Conservation (phyloP, 2,329 filamentous ascomycete genomes). For the Alternaria consortialis region DNA sequence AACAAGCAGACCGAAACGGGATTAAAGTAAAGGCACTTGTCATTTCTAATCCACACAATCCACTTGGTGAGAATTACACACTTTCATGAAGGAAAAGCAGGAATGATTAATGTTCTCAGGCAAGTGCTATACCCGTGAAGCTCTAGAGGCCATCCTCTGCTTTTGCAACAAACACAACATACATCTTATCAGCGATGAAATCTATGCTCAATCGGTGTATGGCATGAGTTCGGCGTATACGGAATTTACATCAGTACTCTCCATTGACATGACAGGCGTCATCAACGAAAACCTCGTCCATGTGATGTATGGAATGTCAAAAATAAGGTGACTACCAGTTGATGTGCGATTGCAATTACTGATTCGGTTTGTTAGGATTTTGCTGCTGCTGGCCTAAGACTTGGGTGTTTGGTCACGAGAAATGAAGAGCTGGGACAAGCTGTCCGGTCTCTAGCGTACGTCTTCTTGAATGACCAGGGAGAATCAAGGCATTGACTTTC, state of each 20-base stretch:
- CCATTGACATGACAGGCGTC: conserved; percentile 41
- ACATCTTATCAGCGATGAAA: conserved; percentile 67
- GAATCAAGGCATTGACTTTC: background rate
- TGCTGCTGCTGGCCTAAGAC: conserved; percentile 60
- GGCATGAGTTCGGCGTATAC: conserved; percentile 11
- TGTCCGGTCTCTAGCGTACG: conserved; percentile 39
- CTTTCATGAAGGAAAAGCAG: background rate
- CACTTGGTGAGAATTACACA: conserved; percentile 50
- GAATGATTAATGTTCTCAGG: background rate
- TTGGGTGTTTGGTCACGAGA: conserved; percentile 30
- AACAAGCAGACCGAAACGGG: conserved; percentile 43
- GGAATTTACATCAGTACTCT: conserved; percentile 37
- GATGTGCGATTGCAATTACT: background rate
- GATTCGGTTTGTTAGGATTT: conserved; percentile 53
- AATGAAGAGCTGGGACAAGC: conserved; percentile 29
- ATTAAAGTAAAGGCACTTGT: conserved; percentile 56
- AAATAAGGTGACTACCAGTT: conserved; percentile 1
- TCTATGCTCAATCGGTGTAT: conserved; percentile 65
- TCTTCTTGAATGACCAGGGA: background rate
- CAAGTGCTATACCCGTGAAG: conserved; percentile 46
- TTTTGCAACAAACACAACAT: conserved; percentile 61
- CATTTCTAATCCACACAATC: conserved; percentile 63
- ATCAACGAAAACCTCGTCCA: conserved; percentile 63
- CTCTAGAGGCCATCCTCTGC: conserved; percentile 55
- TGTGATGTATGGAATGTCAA: conserved; percentile 57